A percentile compares a stretch with the other conserved stretches of the same genome.
These are phyloP conservation scores for Daldinia vernicosa DNA, from an alignment of 495 filamentous ascomycete species.

Conservation along the genomic window DNA sequence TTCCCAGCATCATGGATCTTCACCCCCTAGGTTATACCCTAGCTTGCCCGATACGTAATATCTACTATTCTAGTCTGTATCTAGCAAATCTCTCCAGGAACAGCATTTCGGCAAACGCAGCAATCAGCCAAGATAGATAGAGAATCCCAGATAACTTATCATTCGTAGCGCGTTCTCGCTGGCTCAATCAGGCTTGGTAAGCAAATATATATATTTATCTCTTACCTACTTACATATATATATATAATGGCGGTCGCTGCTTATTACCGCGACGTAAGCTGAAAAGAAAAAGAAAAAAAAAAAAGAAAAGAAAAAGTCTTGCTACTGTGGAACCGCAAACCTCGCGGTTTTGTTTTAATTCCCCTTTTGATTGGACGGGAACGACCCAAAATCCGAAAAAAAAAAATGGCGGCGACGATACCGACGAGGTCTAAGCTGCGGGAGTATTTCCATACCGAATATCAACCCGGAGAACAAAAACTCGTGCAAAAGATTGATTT, in stretches of 20 bases:
- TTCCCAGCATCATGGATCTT: conserved; percentile 33
- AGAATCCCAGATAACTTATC: conserved; percentile 22
- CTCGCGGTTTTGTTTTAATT: neutral
- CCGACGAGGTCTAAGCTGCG: conserved; percentile 36
- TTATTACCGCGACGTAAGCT: conserved; percentile 11
- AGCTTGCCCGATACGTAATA: conserved; percentile 4
- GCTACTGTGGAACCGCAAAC: conserved; percentile 21
- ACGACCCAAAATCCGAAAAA: conserved; percentile 1
- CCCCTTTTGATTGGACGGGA: conserved; percentile 14
- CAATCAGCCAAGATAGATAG: neutral
- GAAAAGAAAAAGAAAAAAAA: neutral
- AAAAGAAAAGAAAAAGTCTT: neutral
- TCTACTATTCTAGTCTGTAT: neutral
- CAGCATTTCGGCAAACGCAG: neutral
- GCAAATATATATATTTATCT: conserved; percentile 6
- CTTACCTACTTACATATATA: conserved; percentile 3
- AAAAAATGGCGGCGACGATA: conserved; percentile 25
- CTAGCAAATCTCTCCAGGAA: conserved; percentile 6
- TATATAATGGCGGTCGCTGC: conserved; percentile 17
- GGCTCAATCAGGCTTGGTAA: neutral
- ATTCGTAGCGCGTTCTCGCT: conserved; percentile 3
- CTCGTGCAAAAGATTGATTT: conserved; percentile 68
- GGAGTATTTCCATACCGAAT: conserved; percentile 49
- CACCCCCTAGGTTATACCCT: no score
- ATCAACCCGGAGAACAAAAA: conserved; percentile 54